Percentiles rank a stretch among this genome's conserved stretches.
Evolutionary conservation across 768 basidiomycete genomes (phyloP).

Genomic region (Ephemerocybe angulata): DNA sequence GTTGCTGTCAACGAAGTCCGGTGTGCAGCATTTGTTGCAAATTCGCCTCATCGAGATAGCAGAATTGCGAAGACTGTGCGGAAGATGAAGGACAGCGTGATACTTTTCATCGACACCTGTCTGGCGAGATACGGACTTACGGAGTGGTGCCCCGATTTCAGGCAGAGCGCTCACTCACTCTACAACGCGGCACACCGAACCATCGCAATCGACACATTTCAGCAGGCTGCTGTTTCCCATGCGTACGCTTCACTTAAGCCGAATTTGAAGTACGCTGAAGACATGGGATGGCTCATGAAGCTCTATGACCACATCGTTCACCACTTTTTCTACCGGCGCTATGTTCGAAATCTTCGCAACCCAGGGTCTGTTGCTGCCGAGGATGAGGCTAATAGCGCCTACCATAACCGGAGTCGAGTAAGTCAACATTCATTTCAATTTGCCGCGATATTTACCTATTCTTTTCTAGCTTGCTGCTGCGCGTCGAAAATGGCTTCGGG

Average conservation of each 20-base stretch:
- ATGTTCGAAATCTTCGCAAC: constrained; percentile 5
- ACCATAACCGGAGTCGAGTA: constrained; percentile 12
- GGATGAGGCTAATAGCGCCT: constrained; percentile 2
- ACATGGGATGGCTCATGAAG: background rate
- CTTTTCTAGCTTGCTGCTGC: constrained; percentile 1
- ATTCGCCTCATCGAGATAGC: too few species aligned
- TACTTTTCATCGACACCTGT: too few species aligned
- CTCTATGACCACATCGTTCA: constrained; percentile 16
- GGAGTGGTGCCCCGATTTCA: constrained; percentile 18
- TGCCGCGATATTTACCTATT: background rate
- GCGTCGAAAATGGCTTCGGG: constrained; percentile 4
- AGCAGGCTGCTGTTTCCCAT: background rate
- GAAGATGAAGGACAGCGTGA: too few species aligned
- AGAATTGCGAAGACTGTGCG: too few species aligned
- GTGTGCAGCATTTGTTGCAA: too few species aligned
- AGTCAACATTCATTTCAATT: background rate
- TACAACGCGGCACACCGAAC: constrained; percentile 17
- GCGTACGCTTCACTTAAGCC: background rate
- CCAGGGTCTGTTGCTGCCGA: constrained; percentile 8
- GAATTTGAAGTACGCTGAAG: background rate
- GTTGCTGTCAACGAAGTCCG: too few species aligned
- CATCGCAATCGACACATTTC: constrained; percentile 6
- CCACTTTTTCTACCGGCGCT: constrained; percentile 6
- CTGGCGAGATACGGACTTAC: too few species aligned
- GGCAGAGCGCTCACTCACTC: constrained; percentile 12